A percentile compares a stretch with the other conserved stretches of the same genome.
Evolutionary conservation across 352 stramenopile genomes (phyloP).

Genomic region (Pythium utonaiense): DNA sequence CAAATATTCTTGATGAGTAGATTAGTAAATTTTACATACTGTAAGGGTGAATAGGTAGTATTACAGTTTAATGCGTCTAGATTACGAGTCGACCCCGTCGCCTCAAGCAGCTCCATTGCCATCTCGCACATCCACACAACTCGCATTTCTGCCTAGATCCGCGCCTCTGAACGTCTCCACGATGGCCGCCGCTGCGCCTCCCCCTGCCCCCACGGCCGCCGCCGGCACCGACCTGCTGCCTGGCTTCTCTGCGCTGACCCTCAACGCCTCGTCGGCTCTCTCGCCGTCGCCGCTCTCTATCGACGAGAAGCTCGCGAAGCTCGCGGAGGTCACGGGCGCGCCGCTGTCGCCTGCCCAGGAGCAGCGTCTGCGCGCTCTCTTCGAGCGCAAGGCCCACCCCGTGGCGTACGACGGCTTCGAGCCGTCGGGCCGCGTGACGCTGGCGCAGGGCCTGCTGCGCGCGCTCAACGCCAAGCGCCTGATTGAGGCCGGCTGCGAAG

Average conservation of each 20-base stretch:
- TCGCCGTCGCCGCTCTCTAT: constrained; percentile 35
- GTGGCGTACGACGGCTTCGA: constrained; percentile 98
- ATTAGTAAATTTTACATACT: neutral
- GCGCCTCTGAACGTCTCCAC: neutral
- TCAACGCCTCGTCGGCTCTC: constrained; percentile 27
- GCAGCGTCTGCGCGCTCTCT: constrained; percentile 72
- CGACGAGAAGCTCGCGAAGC: constrained; percentile 59
- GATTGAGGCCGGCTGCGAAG: constrained; percentile 90
- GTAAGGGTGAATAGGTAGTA: neutral
- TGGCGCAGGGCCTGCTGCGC: constrained; percentile 93
- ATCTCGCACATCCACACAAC: constrained; percentile 6
- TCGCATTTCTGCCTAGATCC: neutral
- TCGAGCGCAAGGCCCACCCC: constrained; percentile 78
- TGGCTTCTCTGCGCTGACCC: constrained; percentile 50
- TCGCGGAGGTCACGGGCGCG: constrained; percentile 53
- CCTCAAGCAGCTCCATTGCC: constrained; percentile 14
- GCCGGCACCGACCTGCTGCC: constrained; percentile 30
- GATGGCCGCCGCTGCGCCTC: constrained; percentile 31
- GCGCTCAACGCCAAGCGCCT: constrained; percentile 94
- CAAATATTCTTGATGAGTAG: neutral
- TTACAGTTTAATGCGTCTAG: neutral
- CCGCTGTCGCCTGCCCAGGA: constrained; percentile 41
- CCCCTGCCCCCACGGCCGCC: constrained; percentile 34
- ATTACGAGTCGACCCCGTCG: neutral
- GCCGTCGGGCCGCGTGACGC: constrained; percentile 97